Evolutionary conservation across 495 filamentous ascomycete genomes (phyloP), one percentile per base, ranked within the genome.

Genomic region (Daldinia grandis): DNA sequence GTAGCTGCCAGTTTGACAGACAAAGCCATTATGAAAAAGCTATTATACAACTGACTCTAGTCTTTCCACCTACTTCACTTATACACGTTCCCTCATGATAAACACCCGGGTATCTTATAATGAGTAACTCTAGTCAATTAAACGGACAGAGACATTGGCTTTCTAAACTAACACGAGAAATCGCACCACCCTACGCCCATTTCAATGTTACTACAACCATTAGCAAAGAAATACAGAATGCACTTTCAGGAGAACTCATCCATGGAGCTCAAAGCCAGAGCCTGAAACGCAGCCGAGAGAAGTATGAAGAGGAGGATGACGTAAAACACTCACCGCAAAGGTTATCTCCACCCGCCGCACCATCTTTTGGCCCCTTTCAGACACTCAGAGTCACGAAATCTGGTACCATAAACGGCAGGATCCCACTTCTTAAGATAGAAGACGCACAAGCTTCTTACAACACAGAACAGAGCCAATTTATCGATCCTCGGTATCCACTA

Each of bases 321-420:
- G 24, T 37, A 15, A 58, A 38, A n/a, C 57, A 19, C 38, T 21
- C 61, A 15, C 47, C 30, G 38, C 37, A 69, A 50, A 44, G 50
- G 9, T 14, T 38, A 21, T 35, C 37, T 30, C 28, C 35, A 21
- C 65, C 49, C 19, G 35, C 25, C 3, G 64, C 61, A 38, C 70
- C 61, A 37, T 58, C 66, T 30, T 56, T 47, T 40, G 56, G 50
- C 8, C 62, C 66, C 3, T 71, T 67, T 33, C 58, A 51, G 30
- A 71, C 67, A 4, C 62, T 71, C 7, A 67, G 53, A 21, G 58
- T 62, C 8, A 74, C 71, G 1, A 71, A 71, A 53, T 60, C 62
- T 66, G 50, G 31, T 15, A 5, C 1, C 33, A 24, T 14, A 38
- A 53, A 54, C 30, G 25, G 51, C 10, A 42, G 12, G 5, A 15